phyloP scores from a whole-genome alignment of 257 asterid species.

The Ilex aquifolium region DNA sequence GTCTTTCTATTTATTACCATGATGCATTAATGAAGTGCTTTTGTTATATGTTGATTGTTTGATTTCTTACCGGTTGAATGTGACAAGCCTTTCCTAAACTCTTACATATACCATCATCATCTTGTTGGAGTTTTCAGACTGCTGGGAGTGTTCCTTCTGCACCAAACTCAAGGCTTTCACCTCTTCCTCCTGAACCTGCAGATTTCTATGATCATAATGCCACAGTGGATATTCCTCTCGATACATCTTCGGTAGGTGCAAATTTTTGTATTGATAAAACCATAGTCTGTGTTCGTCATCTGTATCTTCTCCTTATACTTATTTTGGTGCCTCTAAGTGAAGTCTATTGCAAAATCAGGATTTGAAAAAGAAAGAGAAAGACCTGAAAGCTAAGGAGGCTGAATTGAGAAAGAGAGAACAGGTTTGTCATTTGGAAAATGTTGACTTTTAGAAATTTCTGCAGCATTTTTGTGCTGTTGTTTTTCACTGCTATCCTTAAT shows the following conservation, averaged over 20 bases:
- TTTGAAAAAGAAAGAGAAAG: slow-evolving; percentile 81
- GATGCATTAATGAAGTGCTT: too few relatives aligned
- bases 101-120: not conserved
- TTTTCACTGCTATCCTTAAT: not conserved
- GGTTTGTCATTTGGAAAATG: slow-evolving; percentile 33
- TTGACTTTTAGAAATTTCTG: not conserved
- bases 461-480: not conserved
- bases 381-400: slow-evolving; percentile 87
- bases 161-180: slow-evolving; percentile 84
- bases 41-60: too few relatives aligned
- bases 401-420: slow-evolving; percentile 86
- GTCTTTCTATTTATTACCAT: too few relatives aligned
- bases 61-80: too few relatives aligned
- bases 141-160: slow-evolving; percentile 74
- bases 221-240: slow-evolving; percentile 84
- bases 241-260: slow-evolving; percentile 54
- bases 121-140: slow-evolving; percentile 34
- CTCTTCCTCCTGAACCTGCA: slow-evolving; percentile 96
- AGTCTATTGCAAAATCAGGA: slow-evolving; percentile 41
- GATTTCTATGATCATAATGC: slow-evolving; percentile 84
- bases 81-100: not conserved
- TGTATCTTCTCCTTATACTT: slow-evolving; percentile 1
- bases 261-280: not conserved
- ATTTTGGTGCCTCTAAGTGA: slow-evolving; percentile 18
- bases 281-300: slow-evolving; percentile 4